Evolutionary conservation across 106 monocot genomes (phyloP), one percentile per base, ranked within the genome.

Genomic region (Posidonia australis): DNA sequence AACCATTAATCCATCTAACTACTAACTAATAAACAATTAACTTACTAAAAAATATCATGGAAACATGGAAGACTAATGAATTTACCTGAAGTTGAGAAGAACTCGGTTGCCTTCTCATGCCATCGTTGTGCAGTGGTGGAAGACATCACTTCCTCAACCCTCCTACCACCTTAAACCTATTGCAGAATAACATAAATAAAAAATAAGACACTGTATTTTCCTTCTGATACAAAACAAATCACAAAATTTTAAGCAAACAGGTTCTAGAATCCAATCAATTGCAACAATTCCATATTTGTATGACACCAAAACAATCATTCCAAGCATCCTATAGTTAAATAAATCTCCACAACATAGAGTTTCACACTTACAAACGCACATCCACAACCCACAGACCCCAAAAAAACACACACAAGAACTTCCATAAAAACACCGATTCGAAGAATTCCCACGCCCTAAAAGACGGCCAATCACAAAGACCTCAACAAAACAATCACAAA

Each of bases 81-180:
- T 70, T 56, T 76, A 93, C 93, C 86, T 45, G 93, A 93, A 20
- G 83, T 70, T 5, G 89, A 79, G 70, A 93, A 86, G 86, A 93
- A 89, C 25, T 54, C 79, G 19, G 73, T 81, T 13, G 93, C 93
- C 65, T 76, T 89, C 66, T 80, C 84, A 9, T 81, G 85, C 93
- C 93, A 93, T 10, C 28, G 77, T 42, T 81, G 76, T 2, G 83
- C 77, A 29, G 53, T 45, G 10, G 79, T 64, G 1, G 86, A 55
- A 27, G 79, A 61, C 87, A 92, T 92, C n/a, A 5, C 20, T 51
- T 43, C 20, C 13, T 32, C 24, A 54, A 22, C 3, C 0, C 23
- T 20, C 23, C 10, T 22, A 2, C 53, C 10, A 54, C 10, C 11
- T 54, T 54, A 24, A 22, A 54, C n/a, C 7, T 51, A 5, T 9